A percentile compares a stretch with the other conserved stretches of the same genome.
phyloP scores from a whole-genome alignment of 805 yeast genomes.

The Hanseniaspora guilliermondii region DNA sequence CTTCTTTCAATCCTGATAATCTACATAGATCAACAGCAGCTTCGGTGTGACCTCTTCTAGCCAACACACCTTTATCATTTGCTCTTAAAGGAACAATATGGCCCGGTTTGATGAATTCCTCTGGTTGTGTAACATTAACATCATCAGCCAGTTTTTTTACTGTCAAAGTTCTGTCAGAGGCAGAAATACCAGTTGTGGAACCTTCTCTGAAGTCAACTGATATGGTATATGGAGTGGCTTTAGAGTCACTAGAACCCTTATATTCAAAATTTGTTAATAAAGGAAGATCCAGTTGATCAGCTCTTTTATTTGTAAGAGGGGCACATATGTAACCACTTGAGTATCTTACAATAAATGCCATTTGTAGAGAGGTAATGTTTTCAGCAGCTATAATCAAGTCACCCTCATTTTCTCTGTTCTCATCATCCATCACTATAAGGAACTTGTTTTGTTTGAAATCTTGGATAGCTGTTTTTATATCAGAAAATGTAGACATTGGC shows the following conservation, averaged over 20 bases:
- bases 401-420: conserved; percentile 92
- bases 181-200: conserved; percentile 94
- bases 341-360: conserved; percentile 87
- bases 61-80: conserved; percentile 64
- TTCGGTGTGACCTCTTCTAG: conserved; percentile 92
- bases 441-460: conserved; percentile 37
- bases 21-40: conserved; percentile 83
- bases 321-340: conserved; percentile 90
- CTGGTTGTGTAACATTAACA: conserved; percentile 36
- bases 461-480: conserved; percentile 24
- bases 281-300: conserved; percentile 70
- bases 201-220: conserved; percentile 79
- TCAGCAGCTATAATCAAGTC: conserved; percentile 92
- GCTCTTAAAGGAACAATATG: conserved; percentile 91
- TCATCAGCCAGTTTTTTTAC: conserved; percentile 53
- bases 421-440: conserved; percentile 93
- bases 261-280: conserved; percentile 38
- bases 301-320: conserved; percentile 65
- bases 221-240: conserved; percentile 92
- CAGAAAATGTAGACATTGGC: conserved; percentile 15
- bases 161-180: conserved; percentile 84
- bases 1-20: conserved; percentile 68
- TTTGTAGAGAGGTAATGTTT: conserved; percentile 59
- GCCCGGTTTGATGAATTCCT: conserved; percentile 80
- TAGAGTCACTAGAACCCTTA: conserved; percentile 53